Percentiles rank a stretch among this genome's conserved stretches.
Evolutionary conservation across 2,329 filamentous ascomycete genomes (phyloP).

Genomic region (Monilinia polystroma): DNA sequence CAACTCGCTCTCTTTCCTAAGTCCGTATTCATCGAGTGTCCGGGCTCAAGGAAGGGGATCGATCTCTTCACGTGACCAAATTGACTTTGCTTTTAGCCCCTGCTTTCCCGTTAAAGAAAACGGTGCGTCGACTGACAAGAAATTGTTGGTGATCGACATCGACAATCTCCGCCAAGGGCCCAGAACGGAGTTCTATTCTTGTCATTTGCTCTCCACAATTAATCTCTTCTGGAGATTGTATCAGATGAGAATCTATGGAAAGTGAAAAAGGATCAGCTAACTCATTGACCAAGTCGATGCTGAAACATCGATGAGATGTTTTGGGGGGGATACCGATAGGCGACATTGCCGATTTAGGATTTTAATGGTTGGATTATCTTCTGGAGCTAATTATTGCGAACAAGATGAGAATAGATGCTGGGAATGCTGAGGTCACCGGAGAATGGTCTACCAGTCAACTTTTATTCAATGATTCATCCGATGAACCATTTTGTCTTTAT

Average conservation of each 20-base stretch:
- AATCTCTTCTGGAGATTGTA: neutral
- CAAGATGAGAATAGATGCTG: too few relatives aligned
- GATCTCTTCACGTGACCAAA: neutral
- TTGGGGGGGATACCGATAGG: conserved; percentile 5
- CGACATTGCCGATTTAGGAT: neutral
- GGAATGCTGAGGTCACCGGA: too few relatives aligned
- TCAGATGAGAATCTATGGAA: too few relatives aligned
- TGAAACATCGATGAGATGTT: conserved; percentile 11
- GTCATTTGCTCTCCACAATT: conserved; percentile 6
- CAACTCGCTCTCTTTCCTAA: neutral
- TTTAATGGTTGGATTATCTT: neutral
- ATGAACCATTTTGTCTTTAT: neutral
- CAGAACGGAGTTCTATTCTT: conserved; percentile 4
- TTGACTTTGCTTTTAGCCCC: neutral
- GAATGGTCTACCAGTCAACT: too few relatives aligned
- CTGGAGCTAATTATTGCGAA: too few relatives aligned
- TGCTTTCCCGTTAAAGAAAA: neutral
- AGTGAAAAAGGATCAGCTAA: too few relatives aligned
- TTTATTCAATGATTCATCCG: neutral
- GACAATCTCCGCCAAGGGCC: neutral
- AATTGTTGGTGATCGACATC: neutral
- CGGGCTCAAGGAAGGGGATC: neutral
- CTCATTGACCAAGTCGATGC: neutral
- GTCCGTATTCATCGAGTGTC: neutral
- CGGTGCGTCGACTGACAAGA: neutral